Conservation (phyloP, 257 asterid genomes). For the Ajuga chamaepitys region DNA sequence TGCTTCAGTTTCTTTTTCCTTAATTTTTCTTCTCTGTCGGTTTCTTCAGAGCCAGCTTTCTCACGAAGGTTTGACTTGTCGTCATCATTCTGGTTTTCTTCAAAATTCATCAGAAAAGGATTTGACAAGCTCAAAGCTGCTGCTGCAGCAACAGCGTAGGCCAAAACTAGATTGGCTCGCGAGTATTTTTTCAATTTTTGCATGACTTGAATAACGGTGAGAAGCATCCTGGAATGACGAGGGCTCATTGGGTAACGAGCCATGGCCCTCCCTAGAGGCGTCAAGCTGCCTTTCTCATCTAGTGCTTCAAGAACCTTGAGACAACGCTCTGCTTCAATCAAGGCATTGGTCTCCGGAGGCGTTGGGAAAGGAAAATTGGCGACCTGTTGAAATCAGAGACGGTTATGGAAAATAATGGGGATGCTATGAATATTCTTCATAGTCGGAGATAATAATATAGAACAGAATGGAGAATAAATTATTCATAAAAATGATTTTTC, state of each 20-base stretch:
- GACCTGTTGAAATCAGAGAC: constrained; percentile 50
- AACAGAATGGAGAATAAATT: no score
- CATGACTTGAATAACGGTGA: constrained; percentile 77
- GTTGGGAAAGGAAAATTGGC: constrained; percentile 93
- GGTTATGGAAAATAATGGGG: no score
- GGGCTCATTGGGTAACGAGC: constrained; percentile 94
- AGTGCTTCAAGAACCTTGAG: constrained; percentile 87
- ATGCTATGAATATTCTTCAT: no score
- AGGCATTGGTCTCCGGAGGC: constrained; percentile 68
- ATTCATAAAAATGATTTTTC: no score
- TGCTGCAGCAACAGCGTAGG: constrained; percentile 78
- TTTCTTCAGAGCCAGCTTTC: constrained; percentile 21
- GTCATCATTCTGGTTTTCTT: constrained; percentile 28
- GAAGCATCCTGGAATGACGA: constrained; percentile 98
- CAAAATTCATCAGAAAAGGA: constrained; percentile 52
- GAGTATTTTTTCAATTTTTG: constrained; percentile 24
- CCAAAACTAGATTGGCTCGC: constrained; percentile 67
- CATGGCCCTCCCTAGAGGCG: constrained; percentile 89
- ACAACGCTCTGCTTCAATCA: constrained; percentile 81
- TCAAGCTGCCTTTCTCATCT: constrained; percentile 63
- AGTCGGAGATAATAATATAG: neutral
- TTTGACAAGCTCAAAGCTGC: constrained; percentile 82
- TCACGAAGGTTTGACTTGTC: constrained; percentile 23
- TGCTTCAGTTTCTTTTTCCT: constrained; percentile 68
- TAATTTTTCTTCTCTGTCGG: constrained; percentile 41